Base-by-base conservation (phyloP, 176 grass and related monocot genomes). In the Cenchrus americanus region DNA sequence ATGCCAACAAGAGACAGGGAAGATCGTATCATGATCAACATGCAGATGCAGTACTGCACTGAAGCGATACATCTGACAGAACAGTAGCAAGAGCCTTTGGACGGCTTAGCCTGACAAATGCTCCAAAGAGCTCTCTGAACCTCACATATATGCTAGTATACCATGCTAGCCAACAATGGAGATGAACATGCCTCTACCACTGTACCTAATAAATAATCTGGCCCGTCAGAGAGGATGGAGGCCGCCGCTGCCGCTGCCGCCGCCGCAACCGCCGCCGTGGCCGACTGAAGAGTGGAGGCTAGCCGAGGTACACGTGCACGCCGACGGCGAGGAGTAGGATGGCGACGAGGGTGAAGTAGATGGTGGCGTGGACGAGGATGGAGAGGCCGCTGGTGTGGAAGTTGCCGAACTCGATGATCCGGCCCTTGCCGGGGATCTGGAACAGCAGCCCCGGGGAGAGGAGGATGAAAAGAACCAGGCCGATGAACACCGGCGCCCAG, bases 341-440 rank as follows among this genome's bases (percentile, higher is more conserved):
- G 90, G 92, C 90, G 80, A 91, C 78, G 81, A 94, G 69, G n/a
- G 81, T 75, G 86, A 94, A 97, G 90, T 87, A 97, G 84, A 97
- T 89, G 88, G 91, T 22, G 73, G 94, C 23, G 82, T 97, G 94
- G 82, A 97, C 61, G 85, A 97, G 84, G 30, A 97, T 94, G 62
- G 94, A 92, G 66, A 91, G 55, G 57, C 86, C 94, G 30, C 94
- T 97, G 46, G 94, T 97, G 77, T 97, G 94, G 84, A 97, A 94
- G 80, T 91, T 94, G 69, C 90, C 88, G 69, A 97, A 97, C 82
- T 94, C 94, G 10, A 94, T 17, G 65, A 94, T 79, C 83, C 73
- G 77, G 14, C 86, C 22, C 84, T 87, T 94, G 14, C 73, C 94
- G 0, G 94, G 92, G 69, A 97, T 84, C 86, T 97, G 94, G 79